A percentile compares a stretch with the other conserved stretches of the same genome.
These are phyloP conservation scores for Flaveria trinervia DNA, from an alignment of 129 eudicot genomes.

Conservation along the genomic window DNA sequence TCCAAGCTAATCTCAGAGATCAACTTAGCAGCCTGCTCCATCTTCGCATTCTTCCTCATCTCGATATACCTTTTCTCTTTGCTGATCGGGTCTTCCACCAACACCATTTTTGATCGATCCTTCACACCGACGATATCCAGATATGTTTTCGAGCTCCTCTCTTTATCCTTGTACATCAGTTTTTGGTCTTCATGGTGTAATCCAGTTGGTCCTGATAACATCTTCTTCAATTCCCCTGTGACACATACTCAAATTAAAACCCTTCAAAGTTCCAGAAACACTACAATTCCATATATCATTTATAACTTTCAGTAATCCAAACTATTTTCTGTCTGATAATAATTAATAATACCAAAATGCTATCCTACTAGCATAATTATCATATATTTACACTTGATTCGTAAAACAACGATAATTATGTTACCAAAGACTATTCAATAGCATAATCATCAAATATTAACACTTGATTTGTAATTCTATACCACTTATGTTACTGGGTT, in stretches of 20 bases:
- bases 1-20: conserved; percentile 81
- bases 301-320: too few species aligned
- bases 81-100: conserved; percentile 84
- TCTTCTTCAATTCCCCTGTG: conserved; percentile 86
- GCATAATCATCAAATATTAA: too few species aligned
- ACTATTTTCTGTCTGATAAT: too few species aligned
- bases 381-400: too few species aligned
- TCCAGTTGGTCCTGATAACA: conserved; percentile 86
- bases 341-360: too few species aligned
- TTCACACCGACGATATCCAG: conserved; percentile 76
- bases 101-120: conserved; percentile 74
- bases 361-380: too few species aligned
- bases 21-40: conserved; percentile 73
- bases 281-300: too few species aligned
- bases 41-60: conserved; percentile 72
- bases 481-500: too few species aligned
- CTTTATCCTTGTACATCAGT: conserved; percentile 67
- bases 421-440: too few species aligned
- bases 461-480: too few species aligned
- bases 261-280: not conserved
- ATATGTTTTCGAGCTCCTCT: conserved; percentile 66
- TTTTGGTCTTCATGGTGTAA: conserved; percentile 91
- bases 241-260: not conserved
- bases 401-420: too few species aligned
- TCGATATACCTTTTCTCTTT: conserved; percentile 77